These are phyloP conservation scores for Fomitopsis pinicola DNA, from an alignment of 1,284 basidiomycete species.

Conservation along the genomic window DNA sequence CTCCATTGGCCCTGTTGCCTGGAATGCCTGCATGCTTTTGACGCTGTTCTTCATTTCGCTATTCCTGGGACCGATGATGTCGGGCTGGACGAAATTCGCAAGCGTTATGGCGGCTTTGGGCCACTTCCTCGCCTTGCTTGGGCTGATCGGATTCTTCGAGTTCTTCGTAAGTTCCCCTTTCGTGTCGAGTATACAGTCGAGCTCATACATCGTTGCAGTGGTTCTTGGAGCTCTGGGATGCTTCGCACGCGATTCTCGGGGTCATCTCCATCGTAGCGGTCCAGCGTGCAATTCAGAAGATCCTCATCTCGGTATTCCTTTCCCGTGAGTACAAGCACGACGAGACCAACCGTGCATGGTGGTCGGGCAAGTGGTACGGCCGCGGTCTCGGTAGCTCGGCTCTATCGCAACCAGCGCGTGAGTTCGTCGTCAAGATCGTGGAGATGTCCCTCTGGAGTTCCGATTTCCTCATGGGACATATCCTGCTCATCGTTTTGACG, in stretches of 20 bases:
- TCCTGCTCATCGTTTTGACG: constrained; percentile 83
- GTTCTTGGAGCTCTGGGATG: constrained; percentile 97
- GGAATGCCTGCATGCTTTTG: constrained; percentile 90
- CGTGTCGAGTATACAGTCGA: neutral
- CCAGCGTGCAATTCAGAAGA: constrained; percentile 89
- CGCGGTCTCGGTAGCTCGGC: constrained; percentile 84
- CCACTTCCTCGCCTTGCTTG: constrained; percentile 76
- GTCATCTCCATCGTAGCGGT: constrained; percentile 83
- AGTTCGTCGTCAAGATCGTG: constrained; percentile 96
- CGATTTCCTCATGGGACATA: constrained; percentile 81
- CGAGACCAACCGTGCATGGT: constrained; percentile 96
- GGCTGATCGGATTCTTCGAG: constrained; percentile 88
- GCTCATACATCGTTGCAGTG: constrained; percentile 49
- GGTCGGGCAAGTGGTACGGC: constrained; percentile 98
- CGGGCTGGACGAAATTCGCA: constrained; percentile 83
- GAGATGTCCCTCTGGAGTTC: constrained; percentile 94
- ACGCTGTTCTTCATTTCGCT: constrained; percentile 88
- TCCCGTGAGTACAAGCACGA: constrained; percentile 96
- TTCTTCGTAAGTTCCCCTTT: constrained; percentile 70
- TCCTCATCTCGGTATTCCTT: constrained; percentile 89
- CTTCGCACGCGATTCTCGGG: constrained; percentile 89
- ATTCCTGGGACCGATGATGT: constrained; percentile 89
- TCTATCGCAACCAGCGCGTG: constrained; percentile 90
- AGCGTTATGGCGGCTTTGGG: constrained; percentile 89
- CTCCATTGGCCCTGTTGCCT: constrained; percentile 91